Conservation (phyloP, 164 flowering plant genomes). For the Magnolia changhungtana region DNA sequence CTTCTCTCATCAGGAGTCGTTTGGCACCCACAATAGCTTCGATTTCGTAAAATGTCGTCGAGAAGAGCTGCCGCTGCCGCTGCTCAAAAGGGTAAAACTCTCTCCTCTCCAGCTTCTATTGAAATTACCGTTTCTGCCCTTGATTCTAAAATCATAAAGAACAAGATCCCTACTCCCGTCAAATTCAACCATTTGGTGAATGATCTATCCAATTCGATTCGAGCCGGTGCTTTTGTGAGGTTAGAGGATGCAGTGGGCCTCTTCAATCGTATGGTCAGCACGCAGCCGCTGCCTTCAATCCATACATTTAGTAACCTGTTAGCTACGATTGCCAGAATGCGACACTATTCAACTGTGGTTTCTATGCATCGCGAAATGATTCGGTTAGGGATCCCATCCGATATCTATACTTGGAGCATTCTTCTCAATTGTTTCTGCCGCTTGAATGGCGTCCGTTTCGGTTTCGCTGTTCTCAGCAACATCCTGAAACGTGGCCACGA, state of each 20-base stretch:
- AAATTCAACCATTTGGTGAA: neutral
- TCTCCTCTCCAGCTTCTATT: neutral
- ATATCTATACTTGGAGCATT: neutral
- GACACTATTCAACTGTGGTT: neutral
- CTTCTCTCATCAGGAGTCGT: too few species aligned
- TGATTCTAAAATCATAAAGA: neutral
- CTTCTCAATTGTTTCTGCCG: conserved; percentile 15
- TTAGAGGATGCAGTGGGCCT: too few species aligned
- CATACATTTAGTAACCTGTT: too few species aligned
- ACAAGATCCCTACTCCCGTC: neutral
- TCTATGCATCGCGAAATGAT: conserved; percentile 3
- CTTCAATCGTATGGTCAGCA: neutral
- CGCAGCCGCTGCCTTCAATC: too few species aligned
- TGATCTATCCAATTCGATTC: neutral
- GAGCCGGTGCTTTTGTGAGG: too few species aligned
- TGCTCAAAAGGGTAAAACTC: neutral
- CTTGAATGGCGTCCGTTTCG: too few species aligned
- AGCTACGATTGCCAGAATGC: neutral
- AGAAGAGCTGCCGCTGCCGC: too few species aligned
- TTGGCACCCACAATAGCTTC: too few species aligned
- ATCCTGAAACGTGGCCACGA: conserved; percentile 11
- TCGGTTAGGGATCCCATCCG: neutral
- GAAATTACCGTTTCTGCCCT: neutral
- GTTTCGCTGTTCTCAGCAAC: neutral
- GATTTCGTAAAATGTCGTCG: too few species aligned